phyloP scores from a whole-genome alignment of 306 rosid genomes.

The Neltuma alba region DNA sequence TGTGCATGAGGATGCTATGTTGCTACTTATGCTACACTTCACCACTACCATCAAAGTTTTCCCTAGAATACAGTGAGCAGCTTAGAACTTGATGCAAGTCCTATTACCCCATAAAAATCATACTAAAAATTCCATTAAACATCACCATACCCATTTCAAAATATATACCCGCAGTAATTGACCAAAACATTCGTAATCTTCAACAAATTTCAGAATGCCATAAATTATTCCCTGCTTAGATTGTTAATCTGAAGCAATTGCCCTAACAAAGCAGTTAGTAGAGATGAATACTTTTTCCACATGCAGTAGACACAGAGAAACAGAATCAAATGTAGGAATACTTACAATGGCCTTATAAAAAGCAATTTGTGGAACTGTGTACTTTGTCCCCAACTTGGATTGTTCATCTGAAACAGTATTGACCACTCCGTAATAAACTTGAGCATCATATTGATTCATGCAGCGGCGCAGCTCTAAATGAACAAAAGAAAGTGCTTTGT shows the following conservation, averaged over 20 bases:
- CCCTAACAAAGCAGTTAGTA: conserved; percentile 8
- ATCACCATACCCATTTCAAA: background rate
- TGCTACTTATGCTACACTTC: background rate
- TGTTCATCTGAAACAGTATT: conserved; percentile 85
- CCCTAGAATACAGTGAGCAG: background rate
- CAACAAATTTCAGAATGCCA: conserved; percentile 6
- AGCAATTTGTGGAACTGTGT: conserved; percentile 82
- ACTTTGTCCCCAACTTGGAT: conserved; percentile 86
- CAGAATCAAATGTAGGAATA: conserved; percentile 28
- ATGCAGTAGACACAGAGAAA: conserved; percentile 1
- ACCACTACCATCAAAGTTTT: background rate
- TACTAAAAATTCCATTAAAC: background rate
- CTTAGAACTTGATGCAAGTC: background rate
- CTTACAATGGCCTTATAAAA: conserved; percentile 91
- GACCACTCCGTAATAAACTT: conserved; percentile 79
- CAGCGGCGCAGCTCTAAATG: conserved; percentile 82
- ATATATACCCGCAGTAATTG: background rate
- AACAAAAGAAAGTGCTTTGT: conserved; percentile 78
- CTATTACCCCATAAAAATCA: background rate
- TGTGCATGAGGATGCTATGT: background rate
- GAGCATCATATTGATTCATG: conserved; percentile 82
- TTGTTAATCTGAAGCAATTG: background rate
- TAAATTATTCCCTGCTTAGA: background rate
- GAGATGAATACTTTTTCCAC: conserved; percentile 21
- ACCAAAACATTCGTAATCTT: conserved; percentile 1